These are phyloP conservation scores for Cladobotryum protrusum DNA, from an alignment of 2,329 filamentous ascomycete genomes.

Conservation along the genomic window DNA sequence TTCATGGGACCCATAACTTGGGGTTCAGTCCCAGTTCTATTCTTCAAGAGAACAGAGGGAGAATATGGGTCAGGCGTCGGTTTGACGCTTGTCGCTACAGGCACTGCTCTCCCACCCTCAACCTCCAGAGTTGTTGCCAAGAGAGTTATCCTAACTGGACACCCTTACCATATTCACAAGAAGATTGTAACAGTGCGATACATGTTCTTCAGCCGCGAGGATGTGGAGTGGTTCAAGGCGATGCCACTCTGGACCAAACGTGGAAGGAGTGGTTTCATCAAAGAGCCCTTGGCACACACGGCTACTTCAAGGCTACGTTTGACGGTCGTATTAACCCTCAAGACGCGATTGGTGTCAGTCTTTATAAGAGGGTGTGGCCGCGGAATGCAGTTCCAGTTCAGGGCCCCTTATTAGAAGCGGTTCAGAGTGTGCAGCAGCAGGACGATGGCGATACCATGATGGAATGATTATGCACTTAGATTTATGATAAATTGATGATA, in stretches of 20 bases:
- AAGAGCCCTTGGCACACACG: slow-evolving; percentile 94
- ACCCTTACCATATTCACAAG: slow-evolving; percentile 99
- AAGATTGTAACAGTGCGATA: slow-evolving; percentile 93
- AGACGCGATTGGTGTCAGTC: slow-evolving; percentile 83
- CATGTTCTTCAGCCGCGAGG: slow-evolving; percentile 98
- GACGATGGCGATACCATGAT: slow-evolving; percentile 12
- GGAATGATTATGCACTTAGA: slow-evolving; percentile 11
- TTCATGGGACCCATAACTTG: slow-evolving; percentile 89
- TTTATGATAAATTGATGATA: slow-evolving; percentile 10
- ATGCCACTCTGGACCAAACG: slow-evolving; percentile 89
- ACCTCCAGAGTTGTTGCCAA: slow-evolving; percentile 83
- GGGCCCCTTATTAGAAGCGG: slow-evolving; percentile 36
- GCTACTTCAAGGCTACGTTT: slow-evolving; percentile 99
- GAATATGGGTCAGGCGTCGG: slow-evolving; percentile 40
- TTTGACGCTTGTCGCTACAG: slow-evolving; percentile 74
- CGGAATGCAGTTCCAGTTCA: slow-evolving; percentile 51
- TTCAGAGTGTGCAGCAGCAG: slow-evolving; percentile 3
- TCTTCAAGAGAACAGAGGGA: slow-evolving; percentile 62
- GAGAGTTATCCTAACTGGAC: slow-evolving; percentile 86
- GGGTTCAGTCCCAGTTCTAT: slow-evolving; percentile 84
- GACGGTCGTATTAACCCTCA: slow-evolving; percentile 94
- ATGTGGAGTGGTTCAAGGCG: slow-evolving; percentile 97
- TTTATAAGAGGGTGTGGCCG: slow-evolving; percentile 84
- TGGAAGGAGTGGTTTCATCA: slow-evolving; percentile 83
- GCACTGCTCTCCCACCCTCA: slow-evolving; percentile 74